These are phyloP conservation scores for Diaporthe caulivora DNA, from an alignment of 2,329 filamentous ascomycete species.

Conservation along the genomic window DNA sequence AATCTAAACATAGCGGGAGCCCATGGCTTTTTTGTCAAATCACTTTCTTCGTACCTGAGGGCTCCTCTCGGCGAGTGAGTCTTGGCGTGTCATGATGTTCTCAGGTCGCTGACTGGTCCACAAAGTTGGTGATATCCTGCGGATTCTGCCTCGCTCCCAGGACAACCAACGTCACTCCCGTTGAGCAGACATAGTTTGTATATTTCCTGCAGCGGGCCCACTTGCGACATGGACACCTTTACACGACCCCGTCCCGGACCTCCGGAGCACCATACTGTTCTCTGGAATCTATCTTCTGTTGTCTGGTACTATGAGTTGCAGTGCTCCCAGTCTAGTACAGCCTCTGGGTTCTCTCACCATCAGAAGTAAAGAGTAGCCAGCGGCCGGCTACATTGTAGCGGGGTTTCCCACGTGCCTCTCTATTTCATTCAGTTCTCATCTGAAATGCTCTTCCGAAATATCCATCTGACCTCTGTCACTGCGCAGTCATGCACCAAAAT, in stretches of 20 bases:
- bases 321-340: no score
- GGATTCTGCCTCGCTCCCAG: conserved; percentile 9
- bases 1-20: conserved; percentile 14
- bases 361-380: neutral
- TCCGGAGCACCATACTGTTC: neutral
- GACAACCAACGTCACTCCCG: neutral
- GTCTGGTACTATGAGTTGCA: neutral
- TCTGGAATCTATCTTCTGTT: neutral
- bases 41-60: neutral
- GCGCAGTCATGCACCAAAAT: neutral
- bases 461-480: neutral
- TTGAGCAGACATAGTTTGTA: neutral
- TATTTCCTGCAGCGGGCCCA: neutral
- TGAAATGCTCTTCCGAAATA: neutral
- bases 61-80: neutral
- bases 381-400: neutral
- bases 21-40: neutral
- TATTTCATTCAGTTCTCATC: neutral
- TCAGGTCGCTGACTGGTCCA: neutral
- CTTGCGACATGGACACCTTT: neutral
- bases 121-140: neutral
- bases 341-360: neutral
- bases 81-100: conserved; percentile 24
- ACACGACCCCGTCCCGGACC: neutral
- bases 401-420: neutral